phyloP scores from a whole-genome alignment of 331 rosid genomes.

The Erythrophleum ivorense region DNA sequence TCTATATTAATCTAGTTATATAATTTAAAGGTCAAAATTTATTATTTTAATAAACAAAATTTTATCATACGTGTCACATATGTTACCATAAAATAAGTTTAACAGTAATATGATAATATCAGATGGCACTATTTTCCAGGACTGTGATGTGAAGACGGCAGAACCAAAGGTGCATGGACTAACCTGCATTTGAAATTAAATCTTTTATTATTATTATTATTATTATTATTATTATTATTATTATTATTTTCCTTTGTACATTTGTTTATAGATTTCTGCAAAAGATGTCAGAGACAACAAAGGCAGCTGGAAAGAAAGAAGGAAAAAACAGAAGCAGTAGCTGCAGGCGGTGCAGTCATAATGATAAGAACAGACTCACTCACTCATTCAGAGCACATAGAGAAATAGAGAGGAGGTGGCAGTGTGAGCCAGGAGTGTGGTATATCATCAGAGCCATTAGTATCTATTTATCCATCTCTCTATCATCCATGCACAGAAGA shows the following conservation, averaged over 20 bases:
- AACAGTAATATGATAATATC: slow-evolving; percentile 26
- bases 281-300: slow-evolving; percentile 83
- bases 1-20: too few relatives aligned
- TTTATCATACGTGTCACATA: neutral
- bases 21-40: neutral
- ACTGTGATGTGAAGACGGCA: slow-evolving; percentile 57
- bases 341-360: slow-evolving; percentile 72
- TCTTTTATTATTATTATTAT: slow-evolving; percentile 9
- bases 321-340: slow-evolving; percentile 58
- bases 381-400: slow-evolving; percentile 54
- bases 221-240: slow-evolving; percentile 3
- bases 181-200: slow-evolving; percentile 50
- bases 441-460: slow-evolving; percentile 50
- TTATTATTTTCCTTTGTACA: slow-evolving; percentile 36
- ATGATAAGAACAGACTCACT: slow-evolving; percentile 69
- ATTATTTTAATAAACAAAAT: neutral
- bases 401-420: slow-evolving; percentile 45
- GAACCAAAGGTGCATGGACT: slow-evolving; percentile 57
- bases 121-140: slow-evolving; percentile 63
- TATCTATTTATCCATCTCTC: slow-evolving; percentile 7
- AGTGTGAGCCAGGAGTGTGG: slow-evolving; percentile 52
- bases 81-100: neutral
- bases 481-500: slow-evolving; percentile 60
- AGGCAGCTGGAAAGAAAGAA: slow-evolving; percentile 69
- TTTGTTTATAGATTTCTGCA: slow-evolving; percentile 64